Evolutionary conservation across 495 filamentous ascomycete species (phyloP).

Genomic region (Penicillium riverlandense): DNA sequence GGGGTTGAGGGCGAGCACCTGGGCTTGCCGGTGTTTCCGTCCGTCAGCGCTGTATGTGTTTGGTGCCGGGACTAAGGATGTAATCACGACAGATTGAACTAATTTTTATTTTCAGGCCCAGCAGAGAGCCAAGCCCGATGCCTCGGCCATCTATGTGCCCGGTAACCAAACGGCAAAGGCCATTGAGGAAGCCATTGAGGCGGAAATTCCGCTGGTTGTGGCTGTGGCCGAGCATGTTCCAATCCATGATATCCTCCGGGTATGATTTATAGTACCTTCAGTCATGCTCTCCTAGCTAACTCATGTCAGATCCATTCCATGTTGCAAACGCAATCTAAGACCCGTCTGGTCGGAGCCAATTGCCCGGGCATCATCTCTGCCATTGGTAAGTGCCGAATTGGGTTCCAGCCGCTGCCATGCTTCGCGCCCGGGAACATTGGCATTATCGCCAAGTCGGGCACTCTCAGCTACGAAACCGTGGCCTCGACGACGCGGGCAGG

Average conservation of each 20-base stretch:
- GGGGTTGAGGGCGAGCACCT: constrained; percentile 72
- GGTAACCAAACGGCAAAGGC: constrained; percentile 69
- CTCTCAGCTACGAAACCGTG: constrained; percentile 81
- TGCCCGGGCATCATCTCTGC: constrained; percentile 85
- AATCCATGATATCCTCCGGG: constrained; percentile 75
- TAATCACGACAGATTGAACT: constrained; percentile 3
- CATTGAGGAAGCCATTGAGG: constrained; percentile 85
- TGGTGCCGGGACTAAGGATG: not conserved
- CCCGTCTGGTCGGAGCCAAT: constrained; percentile 77
- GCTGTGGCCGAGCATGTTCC: constrained; percentile 91
- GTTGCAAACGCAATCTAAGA: constrained; percentile 71
- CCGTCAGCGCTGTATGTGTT: constrained; percentile 46
- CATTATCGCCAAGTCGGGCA: constrained; percentile 83
- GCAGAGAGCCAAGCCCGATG: constrained; percentile 69
- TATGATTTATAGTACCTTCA: constrained; percentile 25
- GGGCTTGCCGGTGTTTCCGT: constrained; percentile 70
- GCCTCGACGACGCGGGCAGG: constrained; percentile 76
- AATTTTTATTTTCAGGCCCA: constrained; percentile 50
- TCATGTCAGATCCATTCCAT: constrained; percentile 61
- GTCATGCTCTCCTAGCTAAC: not conserved
- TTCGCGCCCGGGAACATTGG: constrained; percentile 70
- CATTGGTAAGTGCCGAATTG: constrained; percentile 73
- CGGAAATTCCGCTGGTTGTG: constrained; percentile 79
- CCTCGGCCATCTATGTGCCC: constrained; percentile 80
- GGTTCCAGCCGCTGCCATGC: constrained; percentile 76